These are phyloP conservation scores for Globisporangium takayamanum DNA, from an alignment of 352 stramenopile genomes.

Conservation along the genomic window DNA sequence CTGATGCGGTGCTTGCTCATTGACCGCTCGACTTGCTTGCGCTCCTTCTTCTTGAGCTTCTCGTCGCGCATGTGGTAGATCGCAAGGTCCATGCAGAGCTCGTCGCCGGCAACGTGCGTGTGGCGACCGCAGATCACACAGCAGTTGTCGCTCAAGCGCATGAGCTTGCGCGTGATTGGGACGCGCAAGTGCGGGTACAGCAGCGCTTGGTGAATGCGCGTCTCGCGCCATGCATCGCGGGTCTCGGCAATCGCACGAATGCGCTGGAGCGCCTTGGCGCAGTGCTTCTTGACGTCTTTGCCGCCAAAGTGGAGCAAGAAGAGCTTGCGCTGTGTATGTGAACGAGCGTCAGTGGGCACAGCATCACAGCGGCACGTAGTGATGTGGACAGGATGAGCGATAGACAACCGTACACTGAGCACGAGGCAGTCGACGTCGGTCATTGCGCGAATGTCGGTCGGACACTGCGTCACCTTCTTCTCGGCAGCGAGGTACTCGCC, in stretches of 20 bases:
- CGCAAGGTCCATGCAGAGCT: conserved; percentile 73
- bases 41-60: conserved; percentile 42
- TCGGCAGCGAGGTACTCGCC: conserved; percentile 73
- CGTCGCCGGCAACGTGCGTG: conserved; percentile 68
- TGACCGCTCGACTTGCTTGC: conserved; percentile 27
- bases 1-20: conserved; percentile 52
- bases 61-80: conserved; percentile 64
- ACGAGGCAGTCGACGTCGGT: conserved; percentile 68
- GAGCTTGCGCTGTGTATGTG: conserved; percentile 44
- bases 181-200: conserved; percentile 62
- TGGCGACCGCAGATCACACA: conserved; percentile 69
- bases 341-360: neutral
- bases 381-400: neutral
- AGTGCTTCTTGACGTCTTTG: conserved; percentile 63
- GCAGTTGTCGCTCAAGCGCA: conserved; percentile 72
- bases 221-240: conserved; percentile 69
- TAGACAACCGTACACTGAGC: conserved; percentile 39
- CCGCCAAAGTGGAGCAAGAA: conserved; percentile 64
- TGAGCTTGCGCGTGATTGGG: conserved; percentile 77
- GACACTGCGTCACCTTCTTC: conserved; percentile 58
- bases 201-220: conserved; percentile 61
- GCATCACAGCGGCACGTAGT: neutral
- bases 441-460: conserved; percentile 67
- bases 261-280: conserved; percentile 28
- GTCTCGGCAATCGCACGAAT: conserved; percentile 47